phyloP scores from a whole-genome alignment of 2,329 filamentous ascomycete species.

The Penicillium sp. region DNA sequence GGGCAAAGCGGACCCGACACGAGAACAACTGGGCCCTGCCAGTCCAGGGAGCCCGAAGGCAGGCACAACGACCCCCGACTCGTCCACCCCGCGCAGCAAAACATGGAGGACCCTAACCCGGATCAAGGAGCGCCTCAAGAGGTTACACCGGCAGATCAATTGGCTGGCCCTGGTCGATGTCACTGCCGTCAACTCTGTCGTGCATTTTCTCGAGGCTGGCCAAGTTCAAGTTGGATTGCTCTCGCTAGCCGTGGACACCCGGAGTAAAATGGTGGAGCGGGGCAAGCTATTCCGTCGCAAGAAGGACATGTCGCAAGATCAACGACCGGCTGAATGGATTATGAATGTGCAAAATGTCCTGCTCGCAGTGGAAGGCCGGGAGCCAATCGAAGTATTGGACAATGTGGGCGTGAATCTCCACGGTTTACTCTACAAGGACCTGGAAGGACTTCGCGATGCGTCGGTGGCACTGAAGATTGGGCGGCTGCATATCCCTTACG shows the following conservation, averaged over 20 bases:
- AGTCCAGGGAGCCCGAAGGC: slow-evolving; percentile 30
- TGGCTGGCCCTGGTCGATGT: slow-evolving; percentile 91
- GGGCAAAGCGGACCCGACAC: slow-evolving; percentile 23
- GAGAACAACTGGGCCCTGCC: slow-evolving; percentile 25
- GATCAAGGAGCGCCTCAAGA: slow-evolving; percentile 84
- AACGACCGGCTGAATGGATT: slow-evolving; percentile 91
- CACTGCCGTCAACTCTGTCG: slow-evolving; percentile 76
- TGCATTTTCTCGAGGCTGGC: slow-evolving; percentile 80
- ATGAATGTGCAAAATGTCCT: slow-evolving; percentile 82
- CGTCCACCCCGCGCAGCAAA: slow-evolving; percentile 58
- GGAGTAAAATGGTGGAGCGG: slow-evolving; percentile 87
- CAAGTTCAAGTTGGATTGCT: slow-evolving; percentile 83
- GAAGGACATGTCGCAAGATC: slow-evolving; percentile 64
- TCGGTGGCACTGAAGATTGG: slow-evolving; percentile 90
- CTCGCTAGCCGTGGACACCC: slow-evolving; percentile 85
- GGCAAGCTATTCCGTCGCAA: slow-evolving; percentile 86
- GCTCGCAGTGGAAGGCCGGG: slow-evolving; percentile 81
- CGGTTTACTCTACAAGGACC: slow-evolving; percentile 81
- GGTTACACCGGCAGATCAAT: slow-evolving; percentile 80
- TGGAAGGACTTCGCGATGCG: slow-evolving; percentile 86
- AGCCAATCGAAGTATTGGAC: slow-evolving; percentile 87
- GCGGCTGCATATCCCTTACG: slow-evolving; percentile 84
- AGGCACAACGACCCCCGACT: slow-evolving; percentile 21
- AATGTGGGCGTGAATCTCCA: slow-evolving; percentile 88
- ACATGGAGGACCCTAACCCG: slow-evolving; percentile 80